A percentile compares a stretch with the other conserved stretches of the same genome.
phyloP scores from a whole-genome alignment of 2,329 filamentous ascomycete genomes.

The Cladophialophora psammophila region DNA sequence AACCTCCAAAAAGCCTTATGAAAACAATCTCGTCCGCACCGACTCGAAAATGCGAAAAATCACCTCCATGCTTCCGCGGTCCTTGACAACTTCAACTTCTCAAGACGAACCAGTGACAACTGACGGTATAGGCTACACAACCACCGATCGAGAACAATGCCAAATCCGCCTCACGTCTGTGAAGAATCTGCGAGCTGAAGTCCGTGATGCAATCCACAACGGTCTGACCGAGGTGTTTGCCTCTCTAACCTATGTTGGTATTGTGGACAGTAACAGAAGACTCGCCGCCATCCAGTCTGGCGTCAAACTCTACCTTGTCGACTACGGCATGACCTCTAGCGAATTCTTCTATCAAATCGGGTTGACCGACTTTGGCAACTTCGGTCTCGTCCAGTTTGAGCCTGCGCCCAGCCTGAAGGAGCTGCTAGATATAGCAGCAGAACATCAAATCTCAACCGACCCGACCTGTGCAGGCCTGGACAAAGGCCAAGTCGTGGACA shows the following conservation, averaged over 20 bases:
- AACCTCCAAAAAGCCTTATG: slow-evolving; percentile 67
- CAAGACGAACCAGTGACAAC: slow-evolving; percentile 42
- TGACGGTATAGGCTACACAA: slow-evolving; percentile 73
- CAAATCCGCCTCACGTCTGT: slow-evolving; percentile 81
- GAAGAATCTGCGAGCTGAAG: slow-evolving; percentile 80
- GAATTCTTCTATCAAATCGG: slow-evolving; percentile 97
- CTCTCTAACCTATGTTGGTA: slow-evolving; percentile 88
- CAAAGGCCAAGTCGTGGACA: slow-evolving; percentile 67
- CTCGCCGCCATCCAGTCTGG: slow-evolving; percentile 93
- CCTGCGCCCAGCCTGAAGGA: slow-evolving; percentile 75
- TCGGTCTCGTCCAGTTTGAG: slow-evolving; percentile 80
- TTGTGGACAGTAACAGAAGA: slow-evolving; percentile 85
- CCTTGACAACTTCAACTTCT: slow-evolving; percentile 45
- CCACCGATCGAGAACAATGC: slow-evolving; percentile 71
- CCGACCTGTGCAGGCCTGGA: slow-evolving; percentile 48
- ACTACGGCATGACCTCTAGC: slow-evolving; percentile 85
- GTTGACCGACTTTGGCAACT: slow-evolving; percentile 94
- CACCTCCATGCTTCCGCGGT: slow-evolving; percentile 86
- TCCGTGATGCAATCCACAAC: slow-evolving; percentile 82
- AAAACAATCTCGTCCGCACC: slow-evolving; percentile 89
- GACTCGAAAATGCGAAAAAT: slow-evolving; percentile 92
- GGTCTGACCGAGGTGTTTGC: slow-evolving; percentile 87
- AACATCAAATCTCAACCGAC: slow-evolving; percentile 67
- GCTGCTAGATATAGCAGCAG: slow-evolving; percentile 75
- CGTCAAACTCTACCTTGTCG: slow-evolving; percentile 88